Evolutionary conservation across 257 asterid species (phyloP).

Genomic region (Solanum pinnatisectum): DNA sequence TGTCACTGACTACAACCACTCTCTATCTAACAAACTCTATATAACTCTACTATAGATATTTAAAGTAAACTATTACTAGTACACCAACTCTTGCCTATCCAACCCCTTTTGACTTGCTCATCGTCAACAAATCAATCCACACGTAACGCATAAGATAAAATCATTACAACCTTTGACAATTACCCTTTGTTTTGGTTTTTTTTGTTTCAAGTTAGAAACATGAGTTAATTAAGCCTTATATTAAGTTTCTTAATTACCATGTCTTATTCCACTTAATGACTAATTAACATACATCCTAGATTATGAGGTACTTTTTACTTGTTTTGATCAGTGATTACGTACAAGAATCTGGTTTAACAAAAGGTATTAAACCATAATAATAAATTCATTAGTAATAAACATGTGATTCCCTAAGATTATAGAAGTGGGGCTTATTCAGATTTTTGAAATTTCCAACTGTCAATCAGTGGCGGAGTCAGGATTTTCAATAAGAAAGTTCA

Average conservation of each 20-base stretch:
- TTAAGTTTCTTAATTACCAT: not conserved
- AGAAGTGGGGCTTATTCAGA: not conserved
- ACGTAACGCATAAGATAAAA: slow-evolving; percentile 4
- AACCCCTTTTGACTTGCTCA: not conserved
- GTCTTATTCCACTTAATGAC: not conserved
- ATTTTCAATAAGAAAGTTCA: too few relatives aligned
- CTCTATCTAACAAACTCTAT: not conserved
- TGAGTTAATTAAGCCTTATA: not conserved
- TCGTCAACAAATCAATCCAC: not conserved
- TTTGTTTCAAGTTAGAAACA: not conserved
- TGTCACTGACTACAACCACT: accelerated
- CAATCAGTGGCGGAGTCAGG: not conserved
- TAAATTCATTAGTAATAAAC: not conserved
- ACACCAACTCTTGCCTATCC: not conserved
- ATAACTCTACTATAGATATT: not conserved
- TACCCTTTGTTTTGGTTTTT: not conserved
- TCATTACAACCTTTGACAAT: not conserved
- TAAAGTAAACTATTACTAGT: not conserved
- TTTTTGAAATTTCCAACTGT: not conserved
- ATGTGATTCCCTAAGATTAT: not conserved
- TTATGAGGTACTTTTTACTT: not conserved
- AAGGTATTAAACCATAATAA: not conserved
- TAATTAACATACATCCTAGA: not conserved
- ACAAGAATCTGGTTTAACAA: not conserved
- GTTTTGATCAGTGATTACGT: not conserved